These are phyloP conservation scores for Amylocystis lapponica DNA, from an alignment of 768 basidiomycete genomes.

Conservation along the genomic window DNA sequence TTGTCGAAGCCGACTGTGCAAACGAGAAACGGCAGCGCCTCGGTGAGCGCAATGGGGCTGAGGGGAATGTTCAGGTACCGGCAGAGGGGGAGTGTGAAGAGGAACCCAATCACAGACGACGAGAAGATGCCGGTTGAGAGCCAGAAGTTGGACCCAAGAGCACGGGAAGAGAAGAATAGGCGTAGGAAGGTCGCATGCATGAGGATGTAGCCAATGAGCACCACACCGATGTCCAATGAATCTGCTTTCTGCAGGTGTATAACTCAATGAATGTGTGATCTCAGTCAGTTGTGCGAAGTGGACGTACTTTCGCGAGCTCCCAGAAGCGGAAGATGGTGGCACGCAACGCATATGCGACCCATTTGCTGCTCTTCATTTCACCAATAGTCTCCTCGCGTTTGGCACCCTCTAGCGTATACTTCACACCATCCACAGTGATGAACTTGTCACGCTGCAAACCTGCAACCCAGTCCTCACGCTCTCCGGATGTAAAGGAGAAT, in stretches of 20 bases:
- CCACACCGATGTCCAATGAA: conserved; percentile 91
- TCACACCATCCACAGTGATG: conserved; percentile 31
- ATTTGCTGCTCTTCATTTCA: conserved; percentile 76
- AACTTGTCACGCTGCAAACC: conserved; percentile 28
- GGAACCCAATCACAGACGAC: conserved; percentile 75
- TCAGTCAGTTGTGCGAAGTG: background rate
- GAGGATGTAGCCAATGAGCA: conserved; percentile 87
- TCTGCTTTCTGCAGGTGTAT: conserved; percentile 67
- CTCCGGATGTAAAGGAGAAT: conserved; percentile 43
- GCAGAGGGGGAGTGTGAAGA: conserved; percentile 74
- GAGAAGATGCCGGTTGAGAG: conserved; percentile 71
- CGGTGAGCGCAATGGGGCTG: conserved; percentile 88
- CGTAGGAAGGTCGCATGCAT: conserved; percentile 97
- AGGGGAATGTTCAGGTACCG: conserved; percentile 79
- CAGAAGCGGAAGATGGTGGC: conserved; percentile 78
- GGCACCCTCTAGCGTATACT: conserved; percentile 45
- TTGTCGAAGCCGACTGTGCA: conserved; percentile 99
- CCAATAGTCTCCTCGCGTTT: conserved; percentile 49
- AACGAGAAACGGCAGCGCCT: conserved; percentile 95
- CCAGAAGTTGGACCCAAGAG: conserved; percentile 75
- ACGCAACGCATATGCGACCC: conserved; percentile 83
- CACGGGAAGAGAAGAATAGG: conserved; percentile 81
- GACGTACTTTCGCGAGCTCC: conserved; percentile 67
- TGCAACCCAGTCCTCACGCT: conserved; percentile 45
- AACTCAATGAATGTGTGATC: background rate